Evolutionary conservation across 2,329 filamentous ascomycete species (phyloP).

Genomic region (Ascochyta koolunga): DNA sequence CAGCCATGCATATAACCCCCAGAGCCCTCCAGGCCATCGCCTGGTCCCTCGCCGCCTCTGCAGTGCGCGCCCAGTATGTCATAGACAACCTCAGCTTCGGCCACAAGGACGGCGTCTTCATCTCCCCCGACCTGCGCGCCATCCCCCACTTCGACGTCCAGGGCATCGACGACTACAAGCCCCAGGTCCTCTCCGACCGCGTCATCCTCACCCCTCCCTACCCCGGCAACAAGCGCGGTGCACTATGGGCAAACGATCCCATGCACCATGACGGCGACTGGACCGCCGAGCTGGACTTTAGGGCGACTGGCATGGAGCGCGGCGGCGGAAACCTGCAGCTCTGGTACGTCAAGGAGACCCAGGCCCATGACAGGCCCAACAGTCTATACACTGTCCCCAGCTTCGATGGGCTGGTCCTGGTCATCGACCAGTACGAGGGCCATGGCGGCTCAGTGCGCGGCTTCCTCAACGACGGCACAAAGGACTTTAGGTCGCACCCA

Average conservation of each 20-base stretch:
- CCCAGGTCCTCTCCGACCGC: conserved; percentile 80
- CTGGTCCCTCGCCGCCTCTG: conserved; percentile 55
- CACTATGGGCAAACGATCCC: conserved; percentile 75
- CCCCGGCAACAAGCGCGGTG: conserved; percentile 83
- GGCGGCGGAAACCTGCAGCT: conserved; percentile 90
- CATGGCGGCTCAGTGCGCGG: conserved; percentile 81
- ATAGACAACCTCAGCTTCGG: conserved; percentile 81
- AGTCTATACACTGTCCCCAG: conserved; percentile 84
- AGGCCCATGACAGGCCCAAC: conserved; percentile 67
- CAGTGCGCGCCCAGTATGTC: conserved; percentile 67
- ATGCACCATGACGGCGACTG: conserved; percentile 70
- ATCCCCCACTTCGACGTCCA: conserved; percentile 62
- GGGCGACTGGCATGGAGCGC: conserved; percentile 82
- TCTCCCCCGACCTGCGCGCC: conserved; percentile 65
- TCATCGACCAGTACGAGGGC: conserved; percentile 83
- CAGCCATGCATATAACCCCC: conserved; percentile 41
- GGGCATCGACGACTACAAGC: conserved; percentile 61
- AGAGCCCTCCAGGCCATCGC: conserved; percentile 51
- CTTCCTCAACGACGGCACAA: conserved; percentile 89
- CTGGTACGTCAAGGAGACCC: conserved; percentile 81
- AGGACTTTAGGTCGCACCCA: conserved; percentile 76
- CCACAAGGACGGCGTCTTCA: conserved; percentile 64
- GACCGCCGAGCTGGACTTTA: conserved; percentile 84
- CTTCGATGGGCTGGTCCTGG: conserved; percentile 89
- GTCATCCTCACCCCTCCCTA: conserved; percentile 88